These are phyloP conservation scores for Penicillium sp. DNA, from an alignment of 2,329 filamentous ascomycete species.

Conservation along the genomic window DNA sequence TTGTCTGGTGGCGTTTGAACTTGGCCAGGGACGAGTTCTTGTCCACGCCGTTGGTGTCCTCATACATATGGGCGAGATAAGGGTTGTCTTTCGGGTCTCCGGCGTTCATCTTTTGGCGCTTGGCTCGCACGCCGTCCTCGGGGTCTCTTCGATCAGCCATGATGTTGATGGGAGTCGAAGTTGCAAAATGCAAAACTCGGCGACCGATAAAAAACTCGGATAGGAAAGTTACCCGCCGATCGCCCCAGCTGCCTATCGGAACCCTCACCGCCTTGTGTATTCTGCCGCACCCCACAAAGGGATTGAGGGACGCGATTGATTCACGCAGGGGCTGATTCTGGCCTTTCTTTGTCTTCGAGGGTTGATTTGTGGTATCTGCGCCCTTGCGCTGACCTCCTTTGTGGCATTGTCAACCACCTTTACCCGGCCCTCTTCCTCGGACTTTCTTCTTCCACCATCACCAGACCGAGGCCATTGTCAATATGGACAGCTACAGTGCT, in stretches of 20 bases:
- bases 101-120: conserved; percentile 54
- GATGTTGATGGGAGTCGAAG: conserved; percentile 16
- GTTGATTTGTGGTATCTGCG: not conserved
- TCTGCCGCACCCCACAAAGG: conserved; percentile 33
- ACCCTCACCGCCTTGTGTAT: conserved; percentile 25
- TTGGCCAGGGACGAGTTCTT: conserved; percentile 56
- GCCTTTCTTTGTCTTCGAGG: not conserved
- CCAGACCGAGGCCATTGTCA: conserved; percentile 10
- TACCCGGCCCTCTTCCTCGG: not conserved
- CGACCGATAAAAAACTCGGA: conserved; percentile 26
- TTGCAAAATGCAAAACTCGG: conserved; percentile 15
- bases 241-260: conserved; percentile 26
- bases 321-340: conserved; percentile 5
- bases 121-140: conserved; percentile 51
- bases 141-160: conserved; percentile 60
- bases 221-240: conserved; percentile 33
- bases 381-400: not conserved
- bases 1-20: conserved; percentile 77
- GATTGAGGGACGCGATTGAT: conserved; percentile 17
- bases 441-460: conserved; percentile 1
- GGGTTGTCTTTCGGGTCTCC: conserved; percentile 65
- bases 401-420: not conserved
- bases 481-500: conserved; percentile 34
- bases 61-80: conserved; percentile 86
- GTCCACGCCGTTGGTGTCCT: conserved; percentile 37